phyloP scores from a whole-genome alignment of 2,329 filamentous ascomycete genomes.

The Talaromyces pinophilus region DNA sequence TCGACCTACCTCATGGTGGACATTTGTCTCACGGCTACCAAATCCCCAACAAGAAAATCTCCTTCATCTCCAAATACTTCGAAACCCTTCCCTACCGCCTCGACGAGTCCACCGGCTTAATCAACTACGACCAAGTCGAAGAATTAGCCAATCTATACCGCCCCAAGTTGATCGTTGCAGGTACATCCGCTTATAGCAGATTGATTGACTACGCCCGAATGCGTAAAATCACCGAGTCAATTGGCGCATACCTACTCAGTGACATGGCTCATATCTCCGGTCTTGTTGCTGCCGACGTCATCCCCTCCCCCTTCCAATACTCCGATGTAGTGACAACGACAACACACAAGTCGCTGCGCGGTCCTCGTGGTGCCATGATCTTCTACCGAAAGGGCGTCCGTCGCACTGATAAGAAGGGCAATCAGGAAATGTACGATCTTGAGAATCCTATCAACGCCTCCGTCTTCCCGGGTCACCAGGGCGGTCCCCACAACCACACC shows the following conservation, averaged over 20 bases:
- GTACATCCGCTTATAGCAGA: slow-evolving; percentile 97
- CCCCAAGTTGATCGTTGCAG: slow-evolving; percentile 93
- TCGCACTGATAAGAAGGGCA: slow-evolving; percentile 86
- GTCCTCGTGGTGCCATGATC: slow-evolving; percentile 98
- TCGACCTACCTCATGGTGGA: slow-evolving; percentile 91
- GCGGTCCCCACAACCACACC: slow-evolving; percentile 98
- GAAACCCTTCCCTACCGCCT: slow-evolving; percentile 98
- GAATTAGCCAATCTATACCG: slow-evolving; percentile 89
- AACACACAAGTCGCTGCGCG: slow-evolving; percentile 98
- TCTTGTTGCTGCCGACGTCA: slow-evolving; percentile 87
- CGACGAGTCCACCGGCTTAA: slow-evolving; percentile 74
- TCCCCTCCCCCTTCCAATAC: slow-evolving; percentile 87
- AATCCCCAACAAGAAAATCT: slow-evolving; percentile 94
- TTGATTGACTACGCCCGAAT: slow-evolving; percentile 96
- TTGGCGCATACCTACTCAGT: slow-evolving; percentile 91
- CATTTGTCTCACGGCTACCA: slow-evolving; percentile 98
- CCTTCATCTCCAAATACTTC: slow-evolving; percentile 97
- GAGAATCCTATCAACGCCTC: slow-evolving; percentile 98
- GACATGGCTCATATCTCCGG: slow-evolving; percentile 99
- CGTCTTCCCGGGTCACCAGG: slow-evolving; percentile 98
- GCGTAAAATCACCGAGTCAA: slow-evolving; percentile 90
- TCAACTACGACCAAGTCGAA: slow-evolving; percentile 92
- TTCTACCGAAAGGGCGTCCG: slow-evolving; percentile 98
- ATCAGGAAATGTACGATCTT: slow-evolving; percentile 87
- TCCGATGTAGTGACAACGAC: slow-evolving; percentile 98